A percentile compares a stretch with the other conserved stretches of the same genome.
Conservation (phyloP, 2,329 filamentous ascomycete genomes). For the Cytospora mali region DNA sequence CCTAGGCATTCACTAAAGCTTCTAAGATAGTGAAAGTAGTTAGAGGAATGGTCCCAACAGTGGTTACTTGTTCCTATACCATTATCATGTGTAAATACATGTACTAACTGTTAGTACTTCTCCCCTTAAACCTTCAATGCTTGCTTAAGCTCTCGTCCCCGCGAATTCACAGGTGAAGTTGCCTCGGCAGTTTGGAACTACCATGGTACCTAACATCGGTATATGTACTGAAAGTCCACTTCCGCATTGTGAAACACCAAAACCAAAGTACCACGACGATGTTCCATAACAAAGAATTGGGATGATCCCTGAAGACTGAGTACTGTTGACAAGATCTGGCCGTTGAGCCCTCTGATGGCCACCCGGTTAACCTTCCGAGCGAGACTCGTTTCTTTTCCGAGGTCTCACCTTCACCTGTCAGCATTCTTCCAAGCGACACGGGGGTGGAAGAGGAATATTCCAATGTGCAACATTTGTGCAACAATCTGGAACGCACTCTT, state of each 20-base stretch:
- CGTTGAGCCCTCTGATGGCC: background rate
- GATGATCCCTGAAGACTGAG: slow-evolving; percentile 12
- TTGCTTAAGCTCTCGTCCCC: background rate
- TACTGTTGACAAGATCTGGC: slow-evolving; percentile 5
- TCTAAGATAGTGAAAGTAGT: background rate
- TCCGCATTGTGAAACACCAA: background rate
- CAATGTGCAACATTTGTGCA: background rate
- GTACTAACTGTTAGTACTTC: background rate
- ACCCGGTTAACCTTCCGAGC: background rate
- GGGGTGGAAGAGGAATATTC: background rate
- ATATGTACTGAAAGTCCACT: background rate
- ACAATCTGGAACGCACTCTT: slow-evolving; percentile 23
- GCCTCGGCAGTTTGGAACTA: background rate
- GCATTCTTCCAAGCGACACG: slow-evolving; percentile 9
- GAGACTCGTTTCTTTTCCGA: slow-evolving; percentile 7
- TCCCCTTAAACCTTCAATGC: background rate
- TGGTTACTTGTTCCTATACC: background rate
- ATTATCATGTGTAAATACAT: background rate
- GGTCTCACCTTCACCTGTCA: slow-evolving; percentile 21
- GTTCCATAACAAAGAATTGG: background rate
- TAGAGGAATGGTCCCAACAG: background rate
- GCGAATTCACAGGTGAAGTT: background rate
- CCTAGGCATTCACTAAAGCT: background rate
- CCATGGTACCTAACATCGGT: background rate
- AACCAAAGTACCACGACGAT: background rate